Base-by-base conservation (phyloP, 352 stramenopile species). In the Halophytophthora polymorphica region DNA sequence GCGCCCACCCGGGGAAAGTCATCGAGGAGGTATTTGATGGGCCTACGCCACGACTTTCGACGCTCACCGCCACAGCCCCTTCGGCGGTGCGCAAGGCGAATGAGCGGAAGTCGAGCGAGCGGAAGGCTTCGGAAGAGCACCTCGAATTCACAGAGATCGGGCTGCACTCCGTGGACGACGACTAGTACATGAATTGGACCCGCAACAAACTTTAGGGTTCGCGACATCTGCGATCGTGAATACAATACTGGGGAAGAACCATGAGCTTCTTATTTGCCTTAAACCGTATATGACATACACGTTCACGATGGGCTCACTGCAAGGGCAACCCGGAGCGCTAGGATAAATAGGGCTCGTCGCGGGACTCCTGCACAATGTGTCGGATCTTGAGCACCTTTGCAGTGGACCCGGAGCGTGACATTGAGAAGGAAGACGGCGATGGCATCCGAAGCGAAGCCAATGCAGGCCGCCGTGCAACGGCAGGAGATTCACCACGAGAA, bases 291-390 rank as follows among this genome's bases (percentile, higher is more conserved):
- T 31, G 25, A 4, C 25, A 31, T 31, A 31, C 4, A 31, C 4
- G 25, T 31, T 31, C 33, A 38, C 33, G 15, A 2, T 38, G 11
- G 11, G 33, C 13, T 38, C 13, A 10, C 33, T 10, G 4, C 33
- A 38, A n/a, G 33, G 33, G 11, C 11, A 3, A 38, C 15, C 13
- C 25, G 28, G 18, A 6, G 21, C 41, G 13, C 73, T 76, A 86
- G 11, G 65, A 80, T 66, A 86, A 71, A 63, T 83, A 93, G 21
- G 67, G 71, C 45, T 89, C 75, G 54, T 93, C 82, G 37, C 82
- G 67, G 33, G 63, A 66, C 49, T 89, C 74, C 57, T 93, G 82
- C 35, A 93, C 72, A 28, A 68, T 53, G 25, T 86, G 70, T 8
- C 82, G 77, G 35, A 93, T 89, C 52, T 84, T 83, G 36, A 85